Conservation (phyloP, 2,329 filamentous ascomycete species). For the Verticillium longisporum region DNA sequence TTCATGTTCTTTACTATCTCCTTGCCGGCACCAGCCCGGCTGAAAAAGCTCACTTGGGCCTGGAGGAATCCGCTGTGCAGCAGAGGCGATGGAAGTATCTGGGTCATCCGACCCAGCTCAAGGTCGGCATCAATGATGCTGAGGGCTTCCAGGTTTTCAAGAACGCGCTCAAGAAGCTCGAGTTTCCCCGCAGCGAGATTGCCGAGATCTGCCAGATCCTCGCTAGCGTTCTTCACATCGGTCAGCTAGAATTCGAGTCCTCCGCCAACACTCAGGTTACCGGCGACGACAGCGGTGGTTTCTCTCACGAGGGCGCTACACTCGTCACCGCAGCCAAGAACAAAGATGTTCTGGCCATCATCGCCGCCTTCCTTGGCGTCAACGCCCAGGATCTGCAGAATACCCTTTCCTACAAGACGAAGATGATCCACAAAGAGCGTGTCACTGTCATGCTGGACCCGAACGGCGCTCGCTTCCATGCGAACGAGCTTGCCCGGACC, state of each 20-base stretch:
- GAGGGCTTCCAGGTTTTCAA: constrained; percentile 98
- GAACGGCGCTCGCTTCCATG: constrained; percentile 80
- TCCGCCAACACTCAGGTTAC: constrained; percentile 71
- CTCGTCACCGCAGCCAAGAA: constrained; percentile 85
- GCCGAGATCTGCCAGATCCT: constrained; percentile 95
- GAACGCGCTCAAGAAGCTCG: constrained; percentile 85
- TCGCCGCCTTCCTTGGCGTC: constrained; percentile 93
- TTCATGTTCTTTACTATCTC: constrained; percentile 93
- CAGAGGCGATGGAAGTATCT: constrained; percentile 92
- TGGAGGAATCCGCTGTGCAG: constrained; percentile 41
- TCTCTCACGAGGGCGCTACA: constrained; percentile 89
- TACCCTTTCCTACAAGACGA: constrained; percentile 91
- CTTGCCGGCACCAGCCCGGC: constrained; percentile 84
- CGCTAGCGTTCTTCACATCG: constrained; percentile 92
- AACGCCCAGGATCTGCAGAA: constrained; percentile 73
- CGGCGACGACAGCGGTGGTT: constrained; percentile 90
- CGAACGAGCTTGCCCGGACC: constrained; percentile 87
- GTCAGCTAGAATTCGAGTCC: constrained; percentile 88
- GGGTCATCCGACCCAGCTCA: constrained; percentile 92
- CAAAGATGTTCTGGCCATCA: constrained; percentile 76
- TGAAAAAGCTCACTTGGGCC: constrained; percentile 78
- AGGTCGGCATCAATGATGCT: constrained; percentile 91
- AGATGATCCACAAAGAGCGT: constrained; percentile 90
- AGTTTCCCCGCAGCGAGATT: constrained; percentile 89
- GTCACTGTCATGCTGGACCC: constrained; percentile 99